Percentiles rank a stretch among this genome's conserved stretches.
Conservation (phyloP, 192 early-diverging fungal species). For the Backusella morwellensis region DNA sequence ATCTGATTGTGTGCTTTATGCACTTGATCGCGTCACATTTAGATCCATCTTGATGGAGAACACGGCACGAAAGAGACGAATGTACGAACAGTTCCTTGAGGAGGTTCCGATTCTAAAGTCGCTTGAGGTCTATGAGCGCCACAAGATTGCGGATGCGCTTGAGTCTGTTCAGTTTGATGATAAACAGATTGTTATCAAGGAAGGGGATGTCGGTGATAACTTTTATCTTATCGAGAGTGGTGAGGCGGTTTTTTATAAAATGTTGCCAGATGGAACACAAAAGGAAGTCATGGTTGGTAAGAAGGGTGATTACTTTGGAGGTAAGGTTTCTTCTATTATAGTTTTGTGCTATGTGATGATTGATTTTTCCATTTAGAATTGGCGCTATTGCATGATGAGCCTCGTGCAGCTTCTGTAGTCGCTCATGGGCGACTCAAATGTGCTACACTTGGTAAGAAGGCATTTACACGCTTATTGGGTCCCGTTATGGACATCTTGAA, state of each 20-base stretch:
- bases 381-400: conserved; percentile 87
- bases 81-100: conserved; percentile 96
- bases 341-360: neutral
- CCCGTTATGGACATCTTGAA: conserved; percentile 96
- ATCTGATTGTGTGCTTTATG: conserved; percentile 87
- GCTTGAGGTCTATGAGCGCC: conserved; percentile 93
- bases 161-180: conserved; percentile 87
- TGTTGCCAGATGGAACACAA: conserved; percentile 74
- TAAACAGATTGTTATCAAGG: conserved; percentile 81
- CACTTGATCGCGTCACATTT: conserved; percentile 97
- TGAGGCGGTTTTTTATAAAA: conserved; percentile 80
- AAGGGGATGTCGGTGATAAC: conserved; percentile 90
- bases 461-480: conserved; percentile 93
- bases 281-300: conserved; percentile 66
- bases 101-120: conserved; percentile 86
- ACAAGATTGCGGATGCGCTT: conserved; percentile 98
- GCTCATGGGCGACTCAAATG: conserved; percentile 92
- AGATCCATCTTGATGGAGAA: conserved; percentile 96
- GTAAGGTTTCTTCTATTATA: conserved; percentile 38
- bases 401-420: conserved; percentile 84
- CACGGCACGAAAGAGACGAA: conserved; percentile 89
- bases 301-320: conserved; percentile 97
- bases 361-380: conserved; percentile 62
- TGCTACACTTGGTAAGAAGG: conserved; percentile 93
- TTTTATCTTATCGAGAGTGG: conserved; percentile 98